A percentile compares a stretch with the other conserved stretches of the same genome.
phyloP scores from a whole-genome alignment of 2,329 filamentous ascomycete species.

The Massarina eburnea region DNA sequence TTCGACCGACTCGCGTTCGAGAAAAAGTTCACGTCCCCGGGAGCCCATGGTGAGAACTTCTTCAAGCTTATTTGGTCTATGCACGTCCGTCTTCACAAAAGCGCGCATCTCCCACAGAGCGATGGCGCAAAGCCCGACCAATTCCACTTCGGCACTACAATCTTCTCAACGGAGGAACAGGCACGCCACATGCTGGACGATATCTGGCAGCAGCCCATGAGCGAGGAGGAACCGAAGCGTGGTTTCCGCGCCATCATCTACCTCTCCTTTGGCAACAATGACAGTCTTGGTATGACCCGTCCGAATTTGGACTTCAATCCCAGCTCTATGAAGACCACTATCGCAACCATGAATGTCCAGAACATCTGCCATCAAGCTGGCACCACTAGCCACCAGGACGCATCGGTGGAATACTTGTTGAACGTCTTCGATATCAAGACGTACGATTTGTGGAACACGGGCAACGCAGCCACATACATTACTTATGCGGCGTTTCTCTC shows the following conservation, averaged over 20 bases:
- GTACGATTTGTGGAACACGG: conserved; percentile 6
- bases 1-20: conserved; percentile 8
- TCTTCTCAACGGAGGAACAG: conserved; percentile 11
- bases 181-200: conserved; percentile 8
- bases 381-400: conserved; percentile 5
- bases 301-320: conserved; percentile 15
- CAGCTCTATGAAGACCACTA: conserved; percentile 7
- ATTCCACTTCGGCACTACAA: conserved; percentile 19
- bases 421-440: conserved; percentile 5
- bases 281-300: conserved; percentile 4
- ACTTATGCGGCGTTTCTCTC: conserved; percentile 16
- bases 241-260: conserved; percentile 18
- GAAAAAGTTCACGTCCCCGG: conserved; percentile 1
- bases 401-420: conserved; percentile 9
- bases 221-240: conserved; percentile 4
- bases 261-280: conserved; percentile 12
- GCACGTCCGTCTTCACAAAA: conserved; percentile 12
- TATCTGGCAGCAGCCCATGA: conserved; percentile 18
- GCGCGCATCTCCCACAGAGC: conserved; percentile 11
- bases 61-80: conserved; percentile 15
- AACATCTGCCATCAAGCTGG: conserved; percentile 13
- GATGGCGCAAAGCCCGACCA: conserved; percentile 3
- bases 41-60: conserved; percentile 17
- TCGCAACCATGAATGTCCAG: conserved; percentile 18
- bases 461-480: conserved; percentile 17